phyloP scores from a whole-genome alignment of 163 green algal species.

The Chloroidium sp. region DNA sequence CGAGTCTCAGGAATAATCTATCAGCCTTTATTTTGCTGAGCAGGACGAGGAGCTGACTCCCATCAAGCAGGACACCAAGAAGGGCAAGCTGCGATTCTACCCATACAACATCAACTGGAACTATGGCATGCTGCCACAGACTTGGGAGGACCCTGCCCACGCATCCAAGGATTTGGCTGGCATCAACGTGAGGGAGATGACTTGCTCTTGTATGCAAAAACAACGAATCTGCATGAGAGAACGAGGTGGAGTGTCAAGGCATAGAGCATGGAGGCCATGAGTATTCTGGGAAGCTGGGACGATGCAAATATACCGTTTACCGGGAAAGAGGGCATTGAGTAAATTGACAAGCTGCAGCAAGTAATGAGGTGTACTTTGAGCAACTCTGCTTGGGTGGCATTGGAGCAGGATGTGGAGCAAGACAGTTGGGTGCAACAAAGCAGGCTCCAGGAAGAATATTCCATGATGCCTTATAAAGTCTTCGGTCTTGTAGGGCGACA shows the following conservation, averaged over 20 bases:
- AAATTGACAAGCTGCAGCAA: too few species aligned
- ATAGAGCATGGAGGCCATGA: background rate
- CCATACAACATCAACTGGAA: conserved; percentile 99
- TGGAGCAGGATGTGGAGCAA: too few species aligned
- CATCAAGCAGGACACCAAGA: conserved; percentile 99
- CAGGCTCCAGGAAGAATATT: too few species aligned
- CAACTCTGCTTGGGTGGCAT: too few species aligned
- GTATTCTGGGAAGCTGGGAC: background rate
- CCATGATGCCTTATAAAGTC: background rate
- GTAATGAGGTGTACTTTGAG: too few species aligned
- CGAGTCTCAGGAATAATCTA: too few species aligned
- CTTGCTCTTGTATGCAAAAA: background rate
- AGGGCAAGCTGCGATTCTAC: conserved; percentile 98
- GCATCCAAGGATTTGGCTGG: conserved; percentile 63
- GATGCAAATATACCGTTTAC: background rate
- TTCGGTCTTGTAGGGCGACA: conserved; percentile 76
- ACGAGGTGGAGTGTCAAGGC: background rate
- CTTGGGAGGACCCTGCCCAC: conserved; percentile 94
- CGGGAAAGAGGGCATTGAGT: too few species aligned
- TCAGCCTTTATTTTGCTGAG: background rate
- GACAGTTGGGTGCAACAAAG: too few species aligned
- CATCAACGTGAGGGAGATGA: conserved; percentile 22
- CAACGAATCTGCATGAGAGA: background rate
- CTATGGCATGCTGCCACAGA: conserved; percentile 96
- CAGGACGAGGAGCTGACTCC: conserved; percentile 88